Conservation (phyloP, 371 early-diverging fungal species). For the Mortierella sp. region DNA sequence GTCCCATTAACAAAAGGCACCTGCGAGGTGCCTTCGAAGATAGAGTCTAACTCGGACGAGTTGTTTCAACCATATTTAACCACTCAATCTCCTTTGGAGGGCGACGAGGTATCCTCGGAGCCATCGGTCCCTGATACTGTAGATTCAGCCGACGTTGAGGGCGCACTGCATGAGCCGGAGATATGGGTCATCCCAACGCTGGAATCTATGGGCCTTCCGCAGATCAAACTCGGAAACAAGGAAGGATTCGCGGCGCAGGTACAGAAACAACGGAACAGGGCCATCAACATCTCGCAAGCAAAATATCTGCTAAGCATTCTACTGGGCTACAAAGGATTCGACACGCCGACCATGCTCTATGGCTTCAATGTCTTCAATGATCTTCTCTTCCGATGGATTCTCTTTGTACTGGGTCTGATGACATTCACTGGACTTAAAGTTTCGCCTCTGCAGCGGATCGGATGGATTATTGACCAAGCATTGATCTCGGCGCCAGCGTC, state of each 20-base stretch:
- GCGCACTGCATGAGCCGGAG: slow-evolving; percentile 16
- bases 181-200: slow-evolving; percentile 39
- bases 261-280: slow-evolving; percentile 5
- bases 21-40: not conserved
- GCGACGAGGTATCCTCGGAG: not conserved
- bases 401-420: slow-evolving; percentile 36
- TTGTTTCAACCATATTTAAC: not conserved
- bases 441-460: slow-evolving; percentile 42
- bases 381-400: slow-evolving; percentile 49
- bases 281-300: slow-evolving; percentile 40
- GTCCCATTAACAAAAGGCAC: not conserved
- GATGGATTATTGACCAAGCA: slow-evolving; percentile 52
- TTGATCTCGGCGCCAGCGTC: slow-evolving; percentile 20
- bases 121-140: not conserved
- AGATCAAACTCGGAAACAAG: not conserved
- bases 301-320: slow-evolving; percentile 20
- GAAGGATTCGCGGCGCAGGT: slow-evolving; percentile 2
- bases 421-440: slow-evolving; percentile 48
- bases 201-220: slow-evolving; percentile 13
- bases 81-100: not conserved
- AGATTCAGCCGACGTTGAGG: not conserved
- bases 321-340: slow-evolving; percentile 29
- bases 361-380: slow-evolving; percentile 50
- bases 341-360: slow-evolving; percentile 25
- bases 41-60: not conserved